Percentiles rank a stretch among this genome's conserved stretches.
These are phyloP conservation scores for Alternaria conjuncta DNA, from an alignment of 2,329 filamentous ascomycete genomes.

Conservation along the genomic window DNA sequence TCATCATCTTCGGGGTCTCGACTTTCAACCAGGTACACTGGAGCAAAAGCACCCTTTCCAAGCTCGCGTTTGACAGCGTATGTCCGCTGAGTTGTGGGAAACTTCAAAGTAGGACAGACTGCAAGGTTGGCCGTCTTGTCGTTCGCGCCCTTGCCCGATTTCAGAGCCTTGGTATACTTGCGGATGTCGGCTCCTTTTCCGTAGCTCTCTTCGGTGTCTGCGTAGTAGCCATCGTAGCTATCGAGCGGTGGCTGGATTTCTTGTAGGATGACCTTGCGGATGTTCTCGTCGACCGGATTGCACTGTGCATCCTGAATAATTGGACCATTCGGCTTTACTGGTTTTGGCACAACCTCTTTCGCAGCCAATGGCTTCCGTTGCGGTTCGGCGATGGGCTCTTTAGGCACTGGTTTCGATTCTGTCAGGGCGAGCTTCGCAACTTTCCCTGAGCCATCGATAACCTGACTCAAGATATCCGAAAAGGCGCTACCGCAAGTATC, in stretches of 20 bases:
- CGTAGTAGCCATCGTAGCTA: constrained; percentile 80
- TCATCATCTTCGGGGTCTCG: constrained; percentile 60
- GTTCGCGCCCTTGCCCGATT: constrained; percentile 59
- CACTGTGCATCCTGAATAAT: constrained; percentile 84
- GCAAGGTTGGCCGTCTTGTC: constrained; percentile 68
- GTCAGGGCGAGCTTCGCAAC: constrained; percentile 60
- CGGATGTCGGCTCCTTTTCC: constrained; percentile 78
- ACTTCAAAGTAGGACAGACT: constrained; percentile 69
- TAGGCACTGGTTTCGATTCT: constrained; percentile 49
- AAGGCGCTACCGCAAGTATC: constrained; percentile 74
- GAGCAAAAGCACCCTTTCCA: constrained; percentile 91
- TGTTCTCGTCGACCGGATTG: constrained; percentile 82
- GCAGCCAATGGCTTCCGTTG: constrained; percentile 25
- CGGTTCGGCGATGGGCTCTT: constrained; percentile 20
- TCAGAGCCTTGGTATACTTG: constrained; percentile 76
- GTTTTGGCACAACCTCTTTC: constrained; percentile 50
- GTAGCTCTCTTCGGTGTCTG: constrained; percentile 69
- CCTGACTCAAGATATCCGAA: constrained; percentile 65
- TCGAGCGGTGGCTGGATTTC: constrained; percentile 75
- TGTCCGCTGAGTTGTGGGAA: constrained; percentile 67
- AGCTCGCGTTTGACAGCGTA: constrained; percentile 87
- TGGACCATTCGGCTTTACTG: constrained; percentile 63
- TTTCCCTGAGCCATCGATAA: constrained; percentile 50
- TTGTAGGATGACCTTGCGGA: constrained; percentile 76
- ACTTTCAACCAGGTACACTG: constrained; percentile 87